phyloP scores from a whole-genome alignment of 2,329 filamentous ascomycete genomes.

The Cercospora sesami region DNA sequence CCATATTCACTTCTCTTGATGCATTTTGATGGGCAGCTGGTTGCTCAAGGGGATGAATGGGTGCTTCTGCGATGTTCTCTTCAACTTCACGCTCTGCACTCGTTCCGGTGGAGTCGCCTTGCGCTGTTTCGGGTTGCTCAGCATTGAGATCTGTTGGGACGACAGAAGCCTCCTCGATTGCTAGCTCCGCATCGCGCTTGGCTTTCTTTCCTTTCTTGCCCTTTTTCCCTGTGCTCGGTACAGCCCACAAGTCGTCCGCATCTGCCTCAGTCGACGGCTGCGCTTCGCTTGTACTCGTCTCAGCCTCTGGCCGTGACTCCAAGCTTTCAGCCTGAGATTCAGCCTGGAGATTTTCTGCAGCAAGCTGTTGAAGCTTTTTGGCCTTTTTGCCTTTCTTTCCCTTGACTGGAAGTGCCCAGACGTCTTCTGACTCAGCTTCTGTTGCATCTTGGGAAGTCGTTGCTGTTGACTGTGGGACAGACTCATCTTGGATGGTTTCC shows the following conservation, averaged over 20 bases:
- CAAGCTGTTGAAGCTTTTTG: conserved; percentile 8
- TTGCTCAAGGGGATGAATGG: not conserved
- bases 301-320: conserved; percentile 1
- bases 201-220: conserved; percentile 26
- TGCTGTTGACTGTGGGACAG: conserved; percentile 8
- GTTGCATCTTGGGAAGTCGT: conserved; percentile 7
- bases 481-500: not conserved
- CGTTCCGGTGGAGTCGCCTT: not conserved
- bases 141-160: not conserved
- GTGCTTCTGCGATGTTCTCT: not conserved
- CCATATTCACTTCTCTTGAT: not conserved
- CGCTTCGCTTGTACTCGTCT: not conserved
- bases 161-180: not conserved
- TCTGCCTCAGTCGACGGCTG: not conserved
- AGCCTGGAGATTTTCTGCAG: not conserved
- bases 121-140: not conserved
- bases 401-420: conserved; percentile 3
- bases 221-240: conserved; percentile 32
- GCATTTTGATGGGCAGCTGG: not conserved
- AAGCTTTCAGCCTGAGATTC: not conserved
- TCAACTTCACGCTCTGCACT: not conserved
- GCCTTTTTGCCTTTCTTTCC: conserved; percentile 9
- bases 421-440: conserved; percentile 11
- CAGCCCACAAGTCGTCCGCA: conserved; percentile 7
- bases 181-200: conserved; percentile 10